Evolutionary conservation across 78 protist species (phyloP).

Genomic region (Chrysochromulina tobinii): DNA sequence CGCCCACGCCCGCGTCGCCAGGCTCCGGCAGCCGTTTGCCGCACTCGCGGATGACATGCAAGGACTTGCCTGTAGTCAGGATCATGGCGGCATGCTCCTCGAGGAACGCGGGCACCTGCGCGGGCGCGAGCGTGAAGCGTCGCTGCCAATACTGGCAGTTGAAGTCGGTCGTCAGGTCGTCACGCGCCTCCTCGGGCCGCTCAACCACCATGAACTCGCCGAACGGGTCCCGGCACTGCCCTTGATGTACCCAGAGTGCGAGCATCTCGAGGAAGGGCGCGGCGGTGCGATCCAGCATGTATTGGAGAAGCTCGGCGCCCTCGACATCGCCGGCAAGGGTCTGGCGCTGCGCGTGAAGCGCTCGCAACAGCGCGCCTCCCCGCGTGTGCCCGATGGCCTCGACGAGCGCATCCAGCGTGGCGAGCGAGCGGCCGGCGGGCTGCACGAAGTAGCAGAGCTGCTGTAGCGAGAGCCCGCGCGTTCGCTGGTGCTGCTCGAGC

Average conservation of each 20-base stretch:
- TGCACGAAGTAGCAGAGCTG: conserved; percentile 70
- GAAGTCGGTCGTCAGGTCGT: conserved; percentile 42
- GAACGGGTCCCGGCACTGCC: conserved; percentile 65
- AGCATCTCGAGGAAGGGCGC: conserved; percentile 76
- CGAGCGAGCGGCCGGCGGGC: conserved; percentile 46
- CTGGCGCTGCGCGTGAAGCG: conserved; percentile 8
- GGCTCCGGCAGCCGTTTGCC: conserved; percentile 1
- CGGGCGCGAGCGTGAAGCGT: conserved; percentile 40
- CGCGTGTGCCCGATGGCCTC: not conserved
- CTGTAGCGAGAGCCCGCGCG: conserved; percentile 52
- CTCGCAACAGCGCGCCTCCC: conserved; percentile 33
- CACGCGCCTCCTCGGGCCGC: not conserved
- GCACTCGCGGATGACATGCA: conserved; percentile 76
- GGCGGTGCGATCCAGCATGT: conserved; percentile 52
- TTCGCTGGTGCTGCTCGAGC: conserved; percentile 54
- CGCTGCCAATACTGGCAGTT: conserved; percentile 59
- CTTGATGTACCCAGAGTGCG: conserved; percentile 69
- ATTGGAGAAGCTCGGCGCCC: conserved; percentile 21
- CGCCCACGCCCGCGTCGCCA: not conserved
- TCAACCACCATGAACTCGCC: conserved; percentile 68
- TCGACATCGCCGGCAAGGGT: not conserved
- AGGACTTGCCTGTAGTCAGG: conserved; percentile 73
- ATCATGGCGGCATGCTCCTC: not conserved
- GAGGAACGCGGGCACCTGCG: conserved; percentile 56
- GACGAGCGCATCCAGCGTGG: conserved; percentile 23